phyloP scores from a whole-genome alignment of 2,329 filamentous ascomycete genomes.

The Aspergillus pseudotamarii region DNA sequence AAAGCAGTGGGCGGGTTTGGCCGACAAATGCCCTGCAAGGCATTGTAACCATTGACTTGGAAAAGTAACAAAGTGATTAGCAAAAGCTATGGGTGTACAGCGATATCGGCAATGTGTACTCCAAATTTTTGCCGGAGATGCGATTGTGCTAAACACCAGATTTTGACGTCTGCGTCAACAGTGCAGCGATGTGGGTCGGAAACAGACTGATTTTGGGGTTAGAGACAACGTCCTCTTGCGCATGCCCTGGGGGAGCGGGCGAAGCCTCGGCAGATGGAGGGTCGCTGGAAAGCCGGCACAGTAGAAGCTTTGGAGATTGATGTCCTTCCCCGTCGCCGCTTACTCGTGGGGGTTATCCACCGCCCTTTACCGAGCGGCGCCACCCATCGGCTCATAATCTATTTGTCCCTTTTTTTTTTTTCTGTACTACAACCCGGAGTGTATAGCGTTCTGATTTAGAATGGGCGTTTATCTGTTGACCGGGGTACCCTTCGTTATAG shows the following conservation, averaged over 20 bases:
- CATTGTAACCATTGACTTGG: not conserved
- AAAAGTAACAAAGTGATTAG: not conserved
- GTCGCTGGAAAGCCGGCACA: not conserved
- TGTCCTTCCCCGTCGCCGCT: not conserved
- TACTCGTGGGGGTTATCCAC: not conserved
- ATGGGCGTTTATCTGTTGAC: not conserved
- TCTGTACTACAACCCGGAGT: not conserved
- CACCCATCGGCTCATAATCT: not conserved
- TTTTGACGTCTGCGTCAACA: not conserved
- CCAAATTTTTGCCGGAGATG: not conserved
- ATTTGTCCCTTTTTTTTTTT: not conserved
- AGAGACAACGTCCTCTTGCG: not conserved
- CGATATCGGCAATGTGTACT: not conserved
- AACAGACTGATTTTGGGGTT: not conserved
- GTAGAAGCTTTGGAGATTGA: not conserved
- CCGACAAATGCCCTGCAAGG: not conserved
- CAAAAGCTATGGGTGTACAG: not conserved
- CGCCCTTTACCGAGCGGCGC: not conserved
- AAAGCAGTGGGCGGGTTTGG: not conserved
- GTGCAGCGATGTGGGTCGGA: not conserved
- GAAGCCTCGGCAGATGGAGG: not conserved
- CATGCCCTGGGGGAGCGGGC: not conserved
- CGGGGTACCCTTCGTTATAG: not conserved
- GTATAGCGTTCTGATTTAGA: not conserved
- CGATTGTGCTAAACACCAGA: not conserved